Base-by-base conservation (phyloP, 305 asterid species). In the Andrographis paniculata region DNA sequence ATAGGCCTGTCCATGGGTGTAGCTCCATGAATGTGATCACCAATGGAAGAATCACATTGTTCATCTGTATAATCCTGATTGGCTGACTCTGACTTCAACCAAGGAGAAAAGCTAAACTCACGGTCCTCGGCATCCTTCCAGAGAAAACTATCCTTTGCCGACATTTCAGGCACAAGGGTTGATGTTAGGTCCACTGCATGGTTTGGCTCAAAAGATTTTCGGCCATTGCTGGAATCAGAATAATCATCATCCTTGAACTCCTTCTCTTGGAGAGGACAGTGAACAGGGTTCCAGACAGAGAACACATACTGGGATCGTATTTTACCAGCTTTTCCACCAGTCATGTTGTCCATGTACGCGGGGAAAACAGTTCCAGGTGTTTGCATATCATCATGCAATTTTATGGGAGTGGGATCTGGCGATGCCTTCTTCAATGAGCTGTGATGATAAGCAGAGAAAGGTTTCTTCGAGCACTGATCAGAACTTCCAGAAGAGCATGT, bases 331-430 rank as follows among this genome's bases (percentile, higher is more conserved):
- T 66, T 84, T 30, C 69, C 73, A 55, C 68, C 70, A 12, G 68
- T 74, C 42, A 54, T 46, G 18, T 62, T 59, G 67, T 85, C 68
- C 46, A 64, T 17, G 61, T 71, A 64, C 53, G 78, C 58, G 48
- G 94, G 86, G 60, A 79, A 84, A 47, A 76, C 84, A 52, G 97
- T 79, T 18, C 94, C 97, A 17, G 95, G 97, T 16, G 95, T 84
- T 63, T 84, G 93, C 95, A 84, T 84, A 62, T 79, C 95, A 66
- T 79, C 89, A 33, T 67, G 67, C 48, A 88, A 63, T 57, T 77
- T 80, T 55, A 81, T 54, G 11, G 97, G 95, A 30, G 97, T 84
- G 17, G 94, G 84, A 59, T 75, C 69, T 42, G 95, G 85, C 0
- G 85, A 75, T 22, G 55, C 50, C 65, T 75, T 49, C 65, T 75